Evolutionary conservation across 352 stramenopile genomes (phyloP), one percentile per base, ranked within the genome.

Genomic region (Ophiocytium majus): DNA sequence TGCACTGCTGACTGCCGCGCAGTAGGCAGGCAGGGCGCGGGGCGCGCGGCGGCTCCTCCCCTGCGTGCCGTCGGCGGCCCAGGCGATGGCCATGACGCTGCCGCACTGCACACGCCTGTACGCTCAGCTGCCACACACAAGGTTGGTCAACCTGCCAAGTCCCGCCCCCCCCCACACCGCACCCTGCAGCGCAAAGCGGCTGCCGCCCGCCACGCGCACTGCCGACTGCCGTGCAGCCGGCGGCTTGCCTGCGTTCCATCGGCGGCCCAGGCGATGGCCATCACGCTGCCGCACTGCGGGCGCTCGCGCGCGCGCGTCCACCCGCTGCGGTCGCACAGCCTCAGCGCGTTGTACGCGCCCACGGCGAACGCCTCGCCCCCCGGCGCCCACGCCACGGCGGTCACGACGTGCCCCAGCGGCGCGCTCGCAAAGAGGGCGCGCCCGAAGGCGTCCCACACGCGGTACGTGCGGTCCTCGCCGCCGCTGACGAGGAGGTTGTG

Each of bases 381-480:
- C 0, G 95, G 94, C 79, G 91, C 94, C 95, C 95, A 98, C 33
- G 92, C 90, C 0, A 98, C 91, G 32, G 92, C 94, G 1, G 95
- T 98, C 82, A 98, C 88, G 0, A 97, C 94, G 86, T 97, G 92
- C 76, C 95, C 93, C 19, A 94, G 90, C 9, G 89, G 90, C 34
- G 82, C 76, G 81, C 92, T 95, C 76, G 95, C 91, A 86, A 96
- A 98, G 63, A 98, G 86, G 80, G 96, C 93, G 1, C 94, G 92
- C 0, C 95, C 95, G 85, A 96, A 97, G 14, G 91, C 91, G 85
- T 98, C 95, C 94, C 95, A 98, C 14, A 97, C 79, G 10, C 94
- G 91, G 87, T 97, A 98, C 34, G 94, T 92, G 5, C 95, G 91
- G 86, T 98, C 95, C 90, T 98, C 95, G 0, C 95, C 94, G 34